Evolutionary conservation across 495 filamentous ascomycete species (phyloP), one percentile per base, ranked within the genome.

Genomic region (Achaetomiella virescens): DNA sequence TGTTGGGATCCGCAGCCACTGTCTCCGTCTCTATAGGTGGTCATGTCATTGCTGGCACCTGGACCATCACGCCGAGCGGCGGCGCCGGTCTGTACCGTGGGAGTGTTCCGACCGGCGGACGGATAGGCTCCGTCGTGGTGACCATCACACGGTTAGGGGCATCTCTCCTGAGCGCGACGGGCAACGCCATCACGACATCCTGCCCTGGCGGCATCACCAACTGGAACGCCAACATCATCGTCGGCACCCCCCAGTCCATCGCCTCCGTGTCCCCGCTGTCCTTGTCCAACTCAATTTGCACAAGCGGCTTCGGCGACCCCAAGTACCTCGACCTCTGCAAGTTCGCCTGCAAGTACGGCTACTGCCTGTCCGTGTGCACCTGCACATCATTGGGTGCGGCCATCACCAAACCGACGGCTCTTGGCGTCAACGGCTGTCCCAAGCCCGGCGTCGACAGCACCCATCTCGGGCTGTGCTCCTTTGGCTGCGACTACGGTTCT

Each of bases 21-120:
- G 74, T 84, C 9, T 66, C 58, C 1, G 71, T 84, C 15, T 65
- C 64, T 12, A 78, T 86, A 37, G 84, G 48, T 18, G 45, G 24
- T 9, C 7, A 12, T 3, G 17, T 17, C 10, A 3, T 25, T 3
- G 17, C 21, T 21, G 42, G 21, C 15, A 27, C 44, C 29, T 49
- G 46, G 35, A 14, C 12, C 12, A 14, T 3, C 10, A 15, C 7
- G 0, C 31, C 40, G 14, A 22, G 15, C 25, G 48, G 54, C 25
- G 45, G 31, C 27, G 46, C 31, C 35, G 46, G 54, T 24, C 43
- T 56, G 5, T 56, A 48, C 37, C 36, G 17, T 33, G 37, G 33
- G 18, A 51, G 20, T 10, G 35, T 40, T 1, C 17, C 48, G 18
- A 22, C 40, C 1, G 35, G 31, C 7, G 12, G 31, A 2, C 17